Percentiles rank a stretch among this genome's conserved stretches.
Conservation (phyloP, 1,139 yeast genomes). For the Entelexis sorbosivorans region DNA sequence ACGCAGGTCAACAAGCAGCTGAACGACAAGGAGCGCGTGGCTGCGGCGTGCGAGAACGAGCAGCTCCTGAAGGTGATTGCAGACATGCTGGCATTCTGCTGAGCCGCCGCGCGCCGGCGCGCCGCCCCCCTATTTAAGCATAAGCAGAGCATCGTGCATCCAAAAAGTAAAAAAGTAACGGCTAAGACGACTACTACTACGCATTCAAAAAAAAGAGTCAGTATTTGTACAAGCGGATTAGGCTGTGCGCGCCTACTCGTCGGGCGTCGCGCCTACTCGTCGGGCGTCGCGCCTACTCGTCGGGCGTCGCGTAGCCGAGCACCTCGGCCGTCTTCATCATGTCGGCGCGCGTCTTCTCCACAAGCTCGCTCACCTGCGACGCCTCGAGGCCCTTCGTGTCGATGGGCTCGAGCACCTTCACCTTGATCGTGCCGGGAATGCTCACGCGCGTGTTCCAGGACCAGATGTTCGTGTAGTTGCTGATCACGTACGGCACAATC, state of each 20-base stretch:
- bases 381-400: constrained; percentile 46
- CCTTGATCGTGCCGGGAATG: constrained; percentile 46
- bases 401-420: constrained; percentile 60
- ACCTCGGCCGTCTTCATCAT: constrained; percentile 34
- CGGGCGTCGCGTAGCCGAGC: constrained; percentile 27
- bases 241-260: too few relatives aligned
- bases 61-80: constrained; percentile 79
- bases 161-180: too few relatives aligned
- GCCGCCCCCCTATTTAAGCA: too few relatives aligned
- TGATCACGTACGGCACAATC: constrained; percentile 72
- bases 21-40: constrained; percentile 94
- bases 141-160: too few relatives aligned
- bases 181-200: too few relatives aligned
- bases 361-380: constrained; percentile 47
- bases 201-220: too few relatives aligned
- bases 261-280: constrained; percentile 23
- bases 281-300: too few relatives aligned
- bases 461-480: constrained; percentile 70
- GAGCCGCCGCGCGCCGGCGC: too few relatives aligned
- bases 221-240: too few relatives aligned
- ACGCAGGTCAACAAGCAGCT: constrained; percentile 91
- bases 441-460: constrained; percentile 43
- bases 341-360: constrained; percentile 30
- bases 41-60: constrained; percentile 97
- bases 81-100: constrained; percentile 81